Percentiles rank a stretch among this genome's conserved stretches.
phyloP scores from a whole-genome alignment of 1,284 basidiomycete genomes.

The Ustilago tritici region DNA sequence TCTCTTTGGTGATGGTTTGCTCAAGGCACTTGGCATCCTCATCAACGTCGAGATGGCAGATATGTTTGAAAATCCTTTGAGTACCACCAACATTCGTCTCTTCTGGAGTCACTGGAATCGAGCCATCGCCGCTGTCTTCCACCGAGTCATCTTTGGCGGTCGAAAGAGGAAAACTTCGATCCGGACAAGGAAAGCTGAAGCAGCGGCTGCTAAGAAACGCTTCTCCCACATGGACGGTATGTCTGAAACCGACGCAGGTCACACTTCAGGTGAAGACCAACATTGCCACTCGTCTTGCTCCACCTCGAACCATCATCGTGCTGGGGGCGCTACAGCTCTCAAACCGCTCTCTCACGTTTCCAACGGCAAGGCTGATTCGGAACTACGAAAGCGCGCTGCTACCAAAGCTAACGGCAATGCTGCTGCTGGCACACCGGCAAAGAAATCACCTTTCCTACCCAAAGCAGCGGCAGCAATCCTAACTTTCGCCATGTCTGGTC shows the following conservation, averaged over 20 bases:
- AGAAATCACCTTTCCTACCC: conserved; percentile 53
- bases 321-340: conserved; percentile 24
- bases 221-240: conserved; percentile 59
- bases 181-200: conserved; percentile 31
- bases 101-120: conserved; percentile 70
- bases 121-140: conserved; percentile 66
- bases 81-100: conserved; percentile 66
- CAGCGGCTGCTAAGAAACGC: conserved; percentile 12
- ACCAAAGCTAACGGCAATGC: conserved; percentile 23
- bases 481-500: conserved; percentile 66
- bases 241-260: conserved; percentile 62
- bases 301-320: conserved; percentile 12
- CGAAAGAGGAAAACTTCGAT: conserved; percentile 41
- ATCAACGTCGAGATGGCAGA: conserved; percentile 66
- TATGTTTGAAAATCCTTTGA: conserved; percentile 68
- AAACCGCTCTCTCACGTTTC: conserved; percentile 40
- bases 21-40: conserved; percentile 61
- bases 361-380: conserved; percentile 16
- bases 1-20: conserved; percentile 61
- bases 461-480: conserved; percentile 61
- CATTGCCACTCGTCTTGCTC: conserved; percentile 14
- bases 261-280: conserved; percentile 58
- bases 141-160: conserved; percentile 68
- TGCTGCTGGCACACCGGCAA: conserved; percentile 14
- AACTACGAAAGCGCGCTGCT: conserved; percentile 30